Percentiles rank a stretch among this genome's conserved stretches.
These are phyloP conservation scores for Ichthyophonus hoferi DNA, from an alignment of 208 protist species.

Conservation along the genomic window DNA sequence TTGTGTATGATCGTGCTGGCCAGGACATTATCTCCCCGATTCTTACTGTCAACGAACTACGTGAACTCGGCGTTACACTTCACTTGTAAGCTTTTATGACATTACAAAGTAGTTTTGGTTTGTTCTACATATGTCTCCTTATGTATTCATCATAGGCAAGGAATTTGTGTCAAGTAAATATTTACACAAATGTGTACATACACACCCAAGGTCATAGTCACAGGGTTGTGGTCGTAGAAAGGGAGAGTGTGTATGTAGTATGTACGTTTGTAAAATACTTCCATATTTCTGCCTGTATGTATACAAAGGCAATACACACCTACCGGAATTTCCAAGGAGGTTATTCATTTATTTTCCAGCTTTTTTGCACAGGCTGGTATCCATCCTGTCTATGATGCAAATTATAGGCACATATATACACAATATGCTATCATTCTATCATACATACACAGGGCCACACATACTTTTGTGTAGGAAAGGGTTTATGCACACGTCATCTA, in stretches of 20 bases:
- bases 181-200: not conserved
- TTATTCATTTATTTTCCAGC: not conserved
- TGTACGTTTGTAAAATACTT: not conserved
- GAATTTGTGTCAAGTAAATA: not conserved
- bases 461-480: not conserved
- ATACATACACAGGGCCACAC: not conserved
- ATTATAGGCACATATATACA: not conserved
- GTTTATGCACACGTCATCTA: not conserved
- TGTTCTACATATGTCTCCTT: not conserved
- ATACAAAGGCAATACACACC: not conserved
- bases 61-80: constrained; percentile 73
- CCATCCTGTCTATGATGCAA: not conserved
- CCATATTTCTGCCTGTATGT: not conserved
- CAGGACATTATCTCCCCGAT: constrained; percentile 72
- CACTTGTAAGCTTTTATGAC: constrained; percentile 53
- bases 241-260: not conserved
- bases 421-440: not conserved
- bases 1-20: constrained; percentile 71
- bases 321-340: not conserved
- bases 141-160: not conserved
- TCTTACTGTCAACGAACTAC: constrained; percentile 68
- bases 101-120: not conserved
- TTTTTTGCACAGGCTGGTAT: not conserved
- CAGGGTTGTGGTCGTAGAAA: not conserved
- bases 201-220: not conserved